Conservation (phyloP, 176 grass and related monocot species). For the Poa pratensis region DNA sequence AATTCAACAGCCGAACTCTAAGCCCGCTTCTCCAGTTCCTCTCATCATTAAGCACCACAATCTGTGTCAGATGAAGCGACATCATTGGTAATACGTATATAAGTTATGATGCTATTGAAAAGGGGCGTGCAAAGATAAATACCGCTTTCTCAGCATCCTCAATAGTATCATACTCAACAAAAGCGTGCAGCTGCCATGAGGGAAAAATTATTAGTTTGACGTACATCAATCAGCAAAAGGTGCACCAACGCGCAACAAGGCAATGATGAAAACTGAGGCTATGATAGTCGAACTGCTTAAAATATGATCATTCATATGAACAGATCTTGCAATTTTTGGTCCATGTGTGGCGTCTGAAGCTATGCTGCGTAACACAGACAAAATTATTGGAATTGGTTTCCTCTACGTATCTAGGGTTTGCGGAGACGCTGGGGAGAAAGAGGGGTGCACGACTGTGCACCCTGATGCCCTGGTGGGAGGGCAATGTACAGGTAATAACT, state of each 20-base stretch:
- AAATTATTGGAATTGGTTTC: background rate
- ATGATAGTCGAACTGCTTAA: slow-evolving; percentile 5
- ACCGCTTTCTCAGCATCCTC: slow-evolving; percentile 96
- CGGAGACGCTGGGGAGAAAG: background rate
- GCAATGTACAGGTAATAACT: background rate
- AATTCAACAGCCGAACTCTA: slow-evolving; percentile 82
- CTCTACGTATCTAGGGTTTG: background rate
- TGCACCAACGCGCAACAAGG: background rate
- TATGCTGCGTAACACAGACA: background rate
- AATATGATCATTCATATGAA: slow-evolving; percentile 28
- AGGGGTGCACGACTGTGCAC: background rate
- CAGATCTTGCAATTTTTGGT: background rate
- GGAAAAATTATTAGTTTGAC: slow-evolving; percentile 30
- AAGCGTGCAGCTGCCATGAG: slow-evolving; percentile 85
- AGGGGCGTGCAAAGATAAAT: slow-evolving; percentile 32
- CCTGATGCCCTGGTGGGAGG: background rate
- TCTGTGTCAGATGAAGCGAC: slow-evolving; percentile 47
- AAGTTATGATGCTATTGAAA: slow-evolving; percentile 24
- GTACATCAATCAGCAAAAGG: slow-evolving; percentile 3
- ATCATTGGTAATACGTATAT: slow-evolving; percentile 23
- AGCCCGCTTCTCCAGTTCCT: slow-evolving; percentile 97
- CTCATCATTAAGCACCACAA: slow-evolving; percentile 93
- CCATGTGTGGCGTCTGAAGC: background rate
- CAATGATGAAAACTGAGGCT: slow-evolving; percentile 3
- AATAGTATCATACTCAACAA: slow-evolving; percentile 90